These are phyloP conservation scores for Paracoccidioides lutzii DNA, from an alignment of 2,329 filamentous ascomycete genomes.

Conservation along the genomic window DNA sequence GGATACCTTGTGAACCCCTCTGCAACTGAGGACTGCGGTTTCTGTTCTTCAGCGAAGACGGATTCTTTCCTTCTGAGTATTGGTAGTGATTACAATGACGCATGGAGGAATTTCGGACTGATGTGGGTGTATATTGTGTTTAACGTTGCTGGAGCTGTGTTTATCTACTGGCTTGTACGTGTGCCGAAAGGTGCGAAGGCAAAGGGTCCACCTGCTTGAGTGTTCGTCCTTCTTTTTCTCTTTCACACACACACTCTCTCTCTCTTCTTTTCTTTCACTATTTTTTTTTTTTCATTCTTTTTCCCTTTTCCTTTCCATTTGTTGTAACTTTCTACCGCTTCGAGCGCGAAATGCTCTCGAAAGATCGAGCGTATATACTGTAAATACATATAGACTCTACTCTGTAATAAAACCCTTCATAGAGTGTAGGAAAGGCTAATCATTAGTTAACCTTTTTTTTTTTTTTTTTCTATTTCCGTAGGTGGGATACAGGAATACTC, in stretches of 20 bases:
- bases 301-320: not conserved
- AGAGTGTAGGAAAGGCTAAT: not conserved
- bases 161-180: conserved; percentile 50
- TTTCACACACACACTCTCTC: not conserved
- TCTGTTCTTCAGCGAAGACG: conserved; percentile 36
- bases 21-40: conserved; percentile 36
- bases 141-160: conserved; percentile 46
- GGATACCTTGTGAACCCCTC: conserved; percentile 34
- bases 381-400: not conserved
- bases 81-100: conserved; percentile 32
- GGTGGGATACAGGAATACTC: too few relatives aligned
- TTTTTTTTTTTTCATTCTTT: not conserved
- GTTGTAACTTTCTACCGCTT: not conserved
- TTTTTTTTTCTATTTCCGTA: not conserved
- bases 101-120: conserved; percentile 58
- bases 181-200: conserved; percentile 30
- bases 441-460: not conserved
- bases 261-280: not conserved
- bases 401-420: not conserved
- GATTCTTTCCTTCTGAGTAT: conserved; percentile 36
- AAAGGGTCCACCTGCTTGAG: conserved; percentile 1
- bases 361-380: not conserved
- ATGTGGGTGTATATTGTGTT: conserved; percentile 55
- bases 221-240: not conserved
- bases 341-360: too few relatives aligned